Evolutionary conservation across 148 eudicot genomes (phyloP).

Genomic region (Polygonum aviculare): DNA sequence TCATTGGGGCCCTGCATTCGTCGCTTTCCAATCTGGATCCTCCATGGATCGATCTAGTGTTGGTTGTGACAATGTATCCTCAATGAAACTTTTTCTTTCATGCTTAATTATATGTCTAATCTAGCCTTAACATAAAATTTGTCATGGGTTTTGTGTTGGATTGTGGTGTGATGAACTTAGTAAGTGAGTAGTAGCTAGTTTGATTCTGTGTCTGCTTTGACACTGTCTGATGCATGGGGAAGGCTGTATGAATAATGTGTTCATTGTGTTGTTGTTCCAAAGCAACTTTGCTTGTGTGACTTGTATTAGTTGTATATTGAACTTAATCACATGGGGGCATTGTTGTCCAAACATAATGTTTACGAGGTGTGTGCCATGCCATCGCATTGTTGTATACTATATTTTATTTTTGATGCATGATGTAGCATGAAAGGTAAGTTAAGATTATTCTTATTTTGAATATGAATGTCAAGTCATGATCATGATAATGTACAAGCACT

Average conservation of each 20-base stretch:
- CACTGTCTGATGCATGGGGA: neutral
- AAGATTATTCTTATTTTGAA: no score
- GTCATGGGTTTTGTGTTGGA: neutral
- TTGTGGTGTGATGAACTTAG: neutral
- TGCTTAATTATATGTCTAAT: neutral
- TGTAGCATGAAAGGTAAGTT: no score
- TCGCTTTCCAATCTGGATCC: neutral
- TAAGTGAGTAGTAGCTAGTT: neutral
- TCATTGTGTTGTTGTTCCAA: neutral
- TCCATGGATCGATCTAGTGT: neutral
- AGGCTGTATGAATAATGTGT: neutral
- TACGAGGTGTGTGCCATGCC: neutral
- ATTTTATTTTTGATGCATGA: no score
- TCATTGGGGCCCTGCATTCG: constrained; percentile 8
- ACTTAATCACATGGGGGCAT: neutral
- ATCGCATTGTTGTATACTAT: neutral
- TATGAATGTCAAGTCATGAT: no score
- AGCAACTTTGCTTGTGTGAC: neutral
- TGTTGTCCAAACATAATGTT: neutral
- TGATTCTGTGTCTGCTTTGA: neutral
- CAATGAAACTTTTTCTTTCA: neutral
- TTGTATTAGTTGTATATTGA: neutral
- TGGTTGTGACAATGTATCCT: neutral
- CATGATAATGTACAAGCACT: no score
- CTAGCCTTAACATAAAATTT: neutral